phyloP scores from a whole-genome alignment of 441 rosid genomes.

The Daphne laureola region DNA sequence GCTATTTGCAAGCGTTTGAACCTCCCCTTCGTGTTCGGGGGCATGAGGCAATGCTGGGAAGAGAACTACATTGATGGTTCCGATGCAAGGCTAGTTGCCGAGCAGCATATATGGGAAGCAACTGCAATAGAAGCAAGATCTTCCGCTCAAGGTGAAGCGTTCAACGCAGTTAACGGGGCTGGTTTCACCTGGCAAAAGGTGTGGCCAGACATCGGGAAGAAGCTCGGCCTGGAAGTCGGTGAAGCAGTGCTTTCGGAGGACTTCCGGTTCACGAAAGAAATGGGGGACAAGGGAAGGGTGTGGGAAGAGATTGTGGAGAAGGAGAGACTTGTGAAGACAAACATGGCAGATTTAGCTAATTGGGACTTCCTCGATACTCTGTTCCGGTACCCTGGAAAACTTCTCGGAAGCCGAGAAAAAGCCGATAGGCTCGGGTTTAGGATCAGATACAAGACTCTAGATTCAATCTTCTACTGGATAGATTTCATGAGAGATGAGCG shows the following conservation, averaged over 20 bases:
- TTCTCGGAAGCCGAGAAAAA: slow-evolving; percentile 62
- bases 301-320: slow-evolving; percentile 64
- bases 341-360: slow-evolving; percentile 66
- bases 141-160: slow-evolving; percentile 44
- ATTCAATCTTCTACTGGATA: slow-evolving; percentile 26
- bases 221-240: slow-evolving; percentile 39
- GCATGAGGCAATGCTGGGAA: slow-evolving; percentile 77
- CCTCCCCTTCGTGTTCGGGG: slow-evolving; percentile 82
- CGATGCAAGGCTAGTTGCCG: slow-evolving; percentile 68
- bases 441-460: slow-evolving; percentile 40
- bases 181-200: slow-evolving; percentile 79
- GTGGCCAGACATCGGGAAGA: slow-evolving; percentile 57
- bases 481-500: slow-evolving; percentile 29
- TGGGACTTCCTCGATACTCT: slow-evolving; percentile 69
- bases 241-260: slow-evolving; percentile 37
- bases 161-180: slow-evolving; percentile 61
- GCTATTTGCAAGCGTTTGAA: slow-evolving; percentile 51
- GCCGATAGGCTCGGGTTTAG: slow-evolving; percentile 55
- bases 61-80: slow-evolving; percentile 69
- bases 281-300: slow-evolving; percentile 39
- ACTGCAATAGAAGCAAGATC: slow-evolving; percentile 29
- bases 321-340: slow-evolving; percentile 39
- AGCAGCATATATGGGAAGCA: slow-evolving; percentile 75
- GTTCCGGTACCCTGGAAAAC: slow-evolving; percentile 58
- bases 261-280: slow-evolving; percentile 34